Evolutionary conservation across 331 rosid species (phyloP), one percentile per base, ranked within the genome.

Genomic region (Pyracantha coccinea): DNA sequence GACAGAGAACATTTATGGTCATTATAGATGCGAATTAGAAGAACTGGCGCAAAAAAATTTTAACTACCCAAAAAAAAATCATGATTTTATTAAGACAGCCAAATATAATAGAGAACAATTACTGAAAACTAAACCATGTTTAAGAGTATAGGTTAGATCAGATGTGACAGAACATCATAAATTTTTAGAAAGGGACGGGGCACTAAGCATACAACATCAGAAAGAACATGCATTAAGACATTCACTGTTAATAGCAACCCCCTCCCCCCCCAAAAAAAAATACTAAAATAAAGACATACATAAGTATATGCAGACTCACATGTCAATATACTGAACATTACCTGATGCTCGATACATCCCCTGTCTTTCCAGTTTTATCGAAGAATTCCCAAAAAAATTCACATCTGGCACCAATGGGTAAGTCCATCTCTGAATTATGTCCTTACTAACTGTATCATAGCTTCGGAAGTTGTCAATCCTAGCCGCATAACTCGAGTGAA

Each of bases 401-500:
- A 92, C 89, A 86, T 95, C 99, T 38, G 99, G 97, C 73, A 92
- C 99, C 68, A 92, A 79, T 60, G 99, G 99, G 81, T 90, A 95
- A 14, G 99, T 90, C 99, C 99, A 95, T 75, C 99, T 85, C 77
- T 92, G 99, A 75, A 95, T 95, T 80, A 95, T 90, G 85, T 95
- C 99, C 85, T 87, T 92, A 86, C 97, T 95, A 69, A 95, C 85
- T 31, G 97, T 85, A 83, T 83, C 97, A 83, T 95, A 95, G 83
- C 99, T 92, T 82, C 97, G 85, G 83, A 90, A 92, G 87, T 95
- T 95, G 71, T 95, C 99, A 59, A 95, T 83, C 86, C 97, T 90
- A 73, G 97, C 97, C 59, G 97, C 99, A 85, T 92, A 95, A 79
- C 88, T 86, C 57, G 97, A 89, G 89, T 81, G 88, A 81, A 92